A percentile compares a stretch with the other conserved stretches of the same genome.
Conservation (phyloP, 2,329 filamentous ascomycete species). For the Coleophoma crateriformis region DNA sequence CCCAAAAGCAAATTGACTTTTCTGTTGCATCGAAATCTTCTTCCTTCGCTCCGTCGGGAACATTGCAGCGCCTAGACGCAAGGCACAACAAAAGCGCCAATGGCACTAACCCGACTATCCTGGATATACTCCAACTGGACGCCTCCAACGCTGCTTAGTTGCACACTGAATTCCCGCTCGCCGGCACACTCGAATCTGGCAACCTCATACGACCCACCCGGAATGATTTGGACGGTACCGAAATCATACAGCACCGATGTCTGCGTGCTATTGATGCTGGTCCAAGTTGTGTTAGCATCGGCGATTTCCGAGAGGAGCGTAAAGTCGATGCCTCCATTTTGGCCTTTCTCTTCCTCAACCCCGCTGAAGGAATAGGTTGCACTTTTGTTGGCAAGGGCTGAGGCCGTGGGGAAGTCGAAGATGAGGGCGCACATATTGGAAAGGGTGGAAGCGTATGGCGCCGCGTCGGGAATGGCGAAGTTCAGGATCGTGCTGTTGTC, state of each 20-base stretch:
- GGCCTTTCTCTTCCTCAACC: conserved; percentile 17
- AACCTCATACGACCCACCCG: conserved; percentile 23
- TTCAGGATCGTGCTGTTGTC: conserved; percentile 22
- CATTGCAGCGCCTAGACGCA: conserved; percentile 7
- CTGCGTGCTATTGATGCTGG: conserved; percentile 10
- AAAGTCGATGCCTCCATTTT: conserved; percentile 21
- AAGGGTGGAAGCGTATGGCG: conserved; percentile 7
- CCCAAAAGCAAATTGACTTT: too few species aligned
- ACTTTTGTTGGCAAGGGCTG: conserved; percentile 11
- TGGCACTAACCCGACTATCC: conserved; percentile 11
- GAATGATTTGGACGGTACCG: conserved; percentile 21
- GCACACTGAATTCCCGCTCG: conserved; percentile 11
- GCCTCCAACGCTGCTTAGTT: conserved; percentile 13
- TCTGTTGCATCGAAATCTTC: too few species aligned
- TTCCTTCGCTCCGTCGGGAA: too few species aligned
- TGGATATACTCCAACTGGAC: conserved; percentile 23
- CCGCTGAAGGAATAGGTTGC: conserved; percentile 19
- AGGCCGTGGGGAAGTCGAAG: conserved; percentile 24
- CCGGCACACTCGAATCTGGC: conserved; percentile 16
- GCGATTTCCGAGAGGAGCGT: conserved; percentile 14
- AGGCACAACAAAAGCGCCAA: conserved; percentile 24
- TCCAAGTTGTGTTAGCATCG: conserved; percentile 9
- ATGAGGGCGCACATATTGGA: conserved; percentile 20
- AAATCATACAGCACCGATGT: conserved; percentile 15
- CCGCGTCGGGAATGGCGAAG: conserved; percentile 18